These are phyloP conservation scores for Entomortierella lignicola DNA, from an alignment of 192 early-diverging fungal species.

Conservation along the genomic window DNA sequence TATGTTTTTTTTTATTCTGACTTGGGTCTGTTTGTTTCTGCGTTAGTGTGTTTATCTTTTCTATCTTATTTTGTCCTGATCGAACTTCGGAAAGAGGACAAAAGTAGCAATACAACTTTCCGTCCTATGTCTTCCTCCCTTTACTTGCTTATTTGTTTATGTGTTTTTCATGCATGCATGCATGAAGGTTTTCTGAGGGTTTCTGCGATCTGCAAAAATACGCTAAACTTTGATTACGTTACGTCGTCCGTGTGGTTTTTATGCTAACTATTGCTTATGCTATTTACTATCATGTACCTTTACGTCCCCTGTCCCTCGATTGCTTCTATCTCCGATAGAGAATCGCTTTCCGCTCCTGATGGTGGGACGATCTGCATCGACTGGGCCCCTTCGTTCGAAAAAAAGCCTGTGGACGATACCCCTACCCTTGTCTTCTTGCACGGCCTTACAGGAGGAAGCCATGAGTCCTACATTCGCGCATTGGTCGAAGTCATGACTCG, in stretches of 20 bases:
- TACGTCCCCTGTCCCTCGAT: background rate
- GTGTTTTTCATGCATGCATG: background rate
- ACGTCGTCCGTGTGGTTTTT: too few species aligned
- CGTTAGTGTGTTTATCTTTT: background rate
- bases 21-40: background rate
- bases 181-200: too few species aligned
- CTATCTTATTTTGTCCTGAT: too few species aligned
- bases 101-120: too few species aligned
- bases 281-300: too few species aligned
- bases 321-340: conserved; percentile 45
- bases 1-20: conserved; percentile 37
- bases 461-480: conserved; percentile 89
- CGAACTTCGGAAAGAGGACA: too few species aligned
- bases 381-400: conserved; percentile 76
- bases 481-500: conserved; percentile 71
- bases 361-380: conserved; percentile 90
- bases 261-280: conserved; percentile 1
- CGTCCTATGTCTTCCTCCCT: too few species aligned
- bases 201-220: too few species aligned
- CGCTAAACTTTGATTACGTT: too few species aligned
- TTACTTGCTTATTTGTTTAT: too few species aligned
- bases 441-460: conserved; percentile 92
- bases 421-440: conserved; percentile 88
- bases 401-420: conserved; percentile 67
- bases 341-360: conserved; percentile 75